Conservation (phyloP, 306 rosid genomes). For the Gastrolobium villosum region DNA sequence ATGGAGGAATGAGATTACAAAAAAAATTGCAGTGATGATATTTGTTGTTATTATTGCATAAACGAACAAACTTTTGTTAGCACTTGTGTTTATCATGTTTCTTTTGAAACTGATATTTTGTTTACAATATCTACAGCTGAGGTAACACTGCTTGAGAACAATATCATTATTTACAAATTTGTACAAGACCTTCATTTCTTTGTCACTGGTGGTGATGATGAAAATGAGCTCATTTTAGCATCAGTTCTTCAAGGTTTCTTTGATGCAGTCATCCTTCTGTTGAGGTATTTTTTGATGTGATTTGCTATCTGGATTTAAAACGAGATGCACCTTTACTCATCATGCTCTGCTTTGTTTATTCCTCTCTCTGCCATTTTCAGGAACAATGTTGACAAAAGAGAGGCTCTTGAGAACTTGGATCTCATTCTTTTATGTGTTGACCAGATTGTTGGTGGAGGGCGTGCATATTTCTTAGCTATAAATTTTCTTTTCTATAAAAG, state of each 20-base stretch:
- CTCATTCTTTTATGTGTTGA: too few relatives aligned
- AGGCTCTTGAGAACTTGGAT: slow-evolving; percentile 88
- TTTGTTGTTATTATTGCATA: not conserved
- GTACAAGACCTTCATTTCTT: too few relatives aligned
- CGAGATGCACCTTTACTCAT: not conserved
- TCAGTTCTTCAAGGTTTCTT: too few relatives aligned
- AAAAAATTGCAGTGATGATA: not conserved
- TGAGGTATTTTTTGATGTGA: slow-evolving; percentile 44
- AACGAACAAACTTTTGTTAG: not conserved
- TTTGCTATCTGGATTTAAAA: not conserved
- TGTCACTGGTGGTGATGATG: too few relatives aligned
- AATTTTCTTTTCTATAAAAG: too few relatives aligned
- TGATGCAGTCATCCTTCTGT: too few relatives aligned
- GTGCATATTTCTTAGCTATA: slow-evolving; percentile 40
- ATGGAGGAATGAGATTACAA: too few relatives aligned
- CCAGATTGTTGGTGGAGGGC: slow-evolving; percentile 87
- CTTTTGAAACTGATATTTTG: slow-evolving; percentile 11
- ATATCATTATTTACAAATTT: too few relatives aligned
- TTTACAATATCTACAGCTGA: too few relatives aligned
- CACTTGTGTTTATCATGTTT: not conserved
- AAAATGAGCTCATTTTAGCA: too few relatives aligned
- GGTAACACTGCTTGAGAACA: too few relatives aligned
- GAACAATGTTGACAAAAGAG: slow-evolving; percentile 78
- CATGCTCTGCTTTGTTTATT: slow-evolving; percentile 15
- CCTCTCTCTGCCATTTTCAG: slow-evolving; percentile 48